Evolutionary conservation across 805 yeast species (phyloP), one percentile per base, ranked within the genome.

Genomic region (Metschnikowia drakensbergensis): DNA sequence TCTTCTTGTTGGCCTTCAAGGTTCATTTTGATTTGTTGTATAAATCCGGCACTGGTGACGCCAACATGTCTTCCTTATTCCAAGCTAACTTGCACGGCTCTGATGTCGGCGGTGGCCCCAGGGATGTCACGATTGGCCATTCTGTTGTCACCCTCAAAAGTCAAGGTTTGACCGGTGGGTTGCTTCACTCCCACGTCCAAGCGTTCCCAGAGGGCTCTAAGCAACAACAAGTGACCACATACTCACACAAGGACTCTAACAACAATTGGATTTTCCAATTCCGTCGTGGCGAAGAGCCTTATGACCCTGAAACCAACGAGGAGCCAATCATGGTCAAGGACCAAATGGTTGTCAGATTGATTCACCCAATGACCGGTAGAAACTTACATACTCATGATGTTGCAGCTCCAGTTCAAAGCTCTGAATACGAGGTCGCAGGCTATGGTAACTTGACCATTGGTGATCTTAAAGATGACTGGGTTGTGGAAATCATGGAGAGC

Each of bases 31-130:
- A 80, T 50, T 70, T 87, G 47, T 74, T 87, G 54, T 80, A 80
- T 58, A 84, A 82, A 53, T 76, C 88, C 22, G 96, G 96, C 58
- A 75, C 89, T n/a, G 95, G 95, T 55, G 87, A 83, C 63, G 83
- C 86, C 33, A 79, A 77, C 56, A 86, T 86, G 87, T 83, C 89
- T 8, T 84, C 92, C 0, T 70, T 87, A 55, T 86, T 86, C 75
- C 95, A 87, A 69, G 92, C 94, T 39, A 82, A 83, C 62, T 76
- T 87, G 64, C 67, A 68, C 11, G 88, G 87, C 41, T 77, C 88
- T 9, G 81, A 77, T 47, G 82, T 86, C 38, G 79, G 75, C 30
- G 86, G 81, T 66, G 70, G 85, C 32, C 86, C 92, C 47, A 76
- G 94, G 68, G 85, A 83, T 54, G 73, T 87, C 13, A 66, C 83